Evolutionary conservation across 352 stramenopile species (phyloP), one percentile per base, ranked within the genome.

Genomic region (Phytophthora ohioensis): DNA sequence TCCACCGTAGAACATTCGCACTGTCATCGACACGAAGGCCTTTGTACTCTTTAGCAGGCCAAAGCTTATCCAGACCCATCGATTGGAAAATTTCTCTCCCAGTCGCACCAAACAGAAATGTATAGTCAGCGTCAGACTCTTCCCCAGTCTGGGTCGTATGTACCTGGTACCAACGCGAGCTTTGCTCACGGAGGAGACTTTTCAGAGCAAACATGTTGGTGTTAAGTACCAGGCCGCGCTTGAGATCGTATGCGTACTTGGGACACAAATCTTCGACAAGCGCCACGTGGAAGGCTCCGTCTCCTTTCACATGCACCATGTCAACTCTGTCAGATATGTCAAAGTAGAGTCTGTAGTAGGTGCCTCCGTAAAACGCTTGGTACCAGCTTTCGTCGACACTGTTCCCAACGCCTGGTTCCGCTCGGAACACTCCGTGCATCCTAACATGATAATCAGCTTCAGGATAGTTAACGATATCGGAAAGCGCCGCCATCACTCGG

Each of bases 181-280:
- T 71, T 21, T 68, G 36, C 35, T 55, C 27, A 13, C 64, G 68
- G 13, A 77, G 54, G 5, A 80, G 45, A 9, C 63, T 75, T 34
- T 77, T 75, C 11, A 77, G 21, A 11, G 53, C 56, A 48, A 80
- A 64, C 54, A 74, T 77, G 51, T 80, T 77, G 53, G 54, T 63
- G 42, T 69, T 80, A 30, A 74, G 31, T 17, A 67, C 8, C 53
- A 66, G 58, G 11, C 54, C 36, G 5, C 68, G 60, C 32, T 72
- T 56, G 31, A 75, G 57, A 57, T 77, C 47, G 36, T 63, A 77
- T 12, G 69, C 68, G 48, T 77, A 72, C 32, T 54, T 61, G 12
- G 73, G 73, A 15, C 73, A 80, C 41, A 75, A 42, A 64, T 80
- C 73, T 49, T 77, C 68, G 5, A 75, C 36, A 35, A 80, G 17